Evolutionary conservation across 257 asterid genomes (phyloP).

Genomic region (Rehmannia glutinosa): DNA sequence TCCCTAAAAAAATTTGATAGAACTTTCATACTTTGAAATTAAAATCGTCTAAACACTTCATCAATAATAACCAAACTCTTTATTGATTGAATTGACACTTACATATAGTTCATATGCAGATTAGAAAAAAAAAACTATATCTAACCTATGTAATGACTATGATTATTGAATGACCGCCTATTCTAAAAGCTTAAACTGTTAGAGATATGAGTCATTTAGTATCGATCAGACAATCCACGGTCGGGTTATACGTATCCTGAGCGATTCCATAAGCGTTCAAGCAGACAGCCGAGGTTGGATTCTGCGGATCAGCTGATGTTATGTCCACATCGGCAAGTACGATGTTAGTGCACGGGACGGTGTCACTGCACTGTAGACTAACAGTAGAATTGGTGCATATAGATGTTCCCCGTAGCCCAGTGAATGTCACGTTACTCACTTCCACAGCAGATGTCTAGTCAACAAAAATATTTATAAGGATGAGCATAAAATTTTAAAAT

Average conservation of each 20-base stretch:
- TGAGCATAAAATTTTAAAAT: background rate
- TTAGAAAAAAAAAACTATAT: no score
- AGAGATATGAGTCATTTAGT: no score
- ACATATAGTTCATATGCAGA: no score
- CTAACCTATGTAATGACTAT: no score
- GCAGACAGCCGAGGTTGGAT: background rate
- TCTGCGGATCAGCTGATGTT: background rate
- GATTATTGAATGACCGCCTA: no score
- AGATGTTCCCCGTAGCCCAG: conserved; percentile 24
- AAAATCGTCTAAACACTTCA: no score
- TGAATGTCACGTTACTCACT: conserved; percentile 29
- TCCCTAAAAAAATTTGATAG: no score
- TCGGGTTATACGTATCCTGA: background rate
- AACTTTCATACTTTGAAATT: no score
- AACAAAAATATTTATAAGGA: background rate
- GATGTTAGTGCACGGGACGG: conserved; percentile 27
- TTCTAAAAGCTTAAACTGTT: no score
- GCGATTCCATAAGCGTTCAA: conserved; percentile 26
- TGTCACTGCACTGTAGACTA: conserved; percentile 32
- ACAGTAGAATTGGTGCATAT: background rate
- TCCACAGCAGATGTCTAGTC: conserved; percentile 28
- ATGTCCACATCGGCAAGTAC: conserved; percentile 22
- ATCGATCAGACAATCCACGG: conserved; percentile 22
- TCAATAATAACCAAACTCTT: no score
- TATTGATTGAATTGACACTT: no score